Percentiles rank a stretch among this genome's conserved stretches.
Evolutionary conservation across 345 rosid genomes (phyloP).

Genomic region (Melastoma malabathricum): DNA sequence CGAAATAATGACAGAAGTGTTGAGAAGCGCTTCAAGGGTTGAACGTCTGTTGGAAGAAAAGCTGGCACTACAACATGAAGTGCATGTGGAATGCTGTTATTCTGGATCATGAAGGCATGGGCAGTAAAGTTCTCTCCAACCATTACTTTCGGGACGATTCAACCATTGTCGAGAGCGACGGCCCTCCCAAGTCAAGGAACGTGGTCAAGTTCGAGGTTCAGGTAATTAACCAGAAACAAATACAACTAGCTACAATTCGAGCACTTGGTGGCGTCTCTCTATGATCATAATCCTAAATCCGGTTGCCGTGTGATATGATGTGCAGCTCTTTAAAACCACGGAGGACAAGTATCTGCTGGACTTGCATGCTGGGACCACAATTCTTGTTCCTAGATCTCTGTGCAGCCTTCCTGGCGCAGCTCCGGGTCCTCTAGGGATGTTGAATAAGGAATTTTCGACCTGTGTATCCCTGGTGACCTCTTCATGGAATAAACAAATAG

Average conservation of each 20-base stretch:
- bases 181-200: constrained; percentile 34
- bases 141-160: constrained; percentile 59
- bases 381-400: constrained; percentile 93
- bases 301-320: no score
- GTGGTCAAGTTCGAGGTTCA: constrained; percentile 92
- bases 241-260: no score
- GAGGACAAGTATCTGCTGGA: constrained; percentile 88
- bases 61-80: constrained; percentile 96
- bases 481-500: no score
- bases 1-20: constrained; percentile 95
- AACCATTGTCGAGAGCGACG: constrained; percentile 52
- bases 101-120: constrained; percentile 54
- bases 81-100: constrained; percentile 82
- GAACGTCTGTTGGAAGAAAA: constrained; percentile 94
- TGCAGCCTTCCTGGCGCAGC: constrained; percentile 90
- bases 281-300: no score
- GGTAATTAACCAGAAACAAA: constrained; percentile 24
- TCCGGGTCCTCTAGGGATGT: constrained; percentile 52
- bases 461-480: no score
- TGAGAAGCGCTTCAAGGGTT: constrained; percentile 86
- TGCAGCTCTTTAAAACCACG: constrained; percentile 76
- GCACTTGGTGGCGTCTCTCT: no score
- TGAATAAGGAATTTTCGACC: no score
- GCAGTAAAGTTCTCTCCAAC: constrained; percentile 34
- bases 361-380: constrained; percentile 87